These are phyloP conservation scores for Pythium insidiosum DNA, from an alignment of 352 stramenopile species.

Conservation along the genomic window DNA sequence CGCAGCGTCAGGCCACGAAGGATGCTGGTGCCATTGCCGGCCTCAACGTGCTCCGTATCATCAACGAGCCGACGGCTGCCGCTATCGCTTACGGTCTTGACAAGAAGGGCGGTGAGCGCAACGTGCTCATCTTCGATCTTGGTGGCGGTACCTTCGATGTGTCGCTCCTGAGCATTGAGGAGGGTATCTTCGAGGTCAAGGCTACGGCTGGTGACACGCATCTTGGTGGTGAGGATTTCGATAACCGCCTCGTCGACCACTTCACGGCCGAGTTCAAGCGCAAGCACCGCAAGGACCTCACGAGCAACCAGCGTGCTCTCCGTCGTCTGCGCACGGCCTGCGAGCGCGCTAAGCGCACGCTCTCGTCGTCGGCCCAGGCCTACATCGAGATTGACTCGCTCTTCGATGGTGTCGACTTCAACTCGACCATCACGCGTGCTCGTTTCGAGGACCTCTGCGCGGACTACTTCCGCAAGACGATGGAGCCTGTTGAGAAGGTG, in stretches of 20 bases:
- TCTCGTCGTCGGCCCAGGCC: constrained; percentile 89
- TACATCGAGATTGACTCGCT: constrained; percentile 94
- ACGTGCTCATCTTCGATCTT: constrained; percentile 96
- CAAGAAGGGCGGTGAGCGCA: constrained; percentile 91
- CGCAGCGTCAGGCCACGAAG: constrained; percentile 19
- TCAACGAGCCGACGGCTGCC: constrained; percentile 92
- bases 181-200: constrained; percentile 96
- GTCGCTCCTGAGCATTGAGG: constrained; percentile 90
- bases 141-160: constrained; percentile 95
- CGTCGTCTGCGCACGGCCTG: constrained; percentile 89
- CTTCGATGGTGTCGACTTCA: constrained; percentile 91
- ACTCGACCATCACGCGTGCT: constrained; percentile 87
- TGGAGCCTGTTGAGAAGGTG: constrained; percentile 84
- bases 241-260: constrained; percentile 92
- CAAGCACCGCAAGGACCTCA: constrained; percentile 87
- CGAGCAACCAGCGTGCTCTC: constrained; percentile 81
- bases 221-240: constrained; percentile 92
- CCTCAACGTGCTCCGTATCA: constrained; percentile 44
- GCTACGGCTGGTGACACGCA: constrained; percentile 92
- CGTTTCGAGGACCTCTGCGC: constrained; percentile 88
- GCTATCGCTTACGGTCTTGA: constrained; percentile 94
- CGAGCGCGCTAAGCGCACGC: constrained; percentile 91
- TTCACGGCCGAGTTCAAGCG: constrained; percentile 92
- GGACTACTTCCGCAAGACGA: constrained; percentile 89
- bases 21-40: constrained; percentile 20